phyloP scores from a whole-genome alignment of 805 yeast genomes.

The Sugiyamaella qingdaonensis region DNA sequence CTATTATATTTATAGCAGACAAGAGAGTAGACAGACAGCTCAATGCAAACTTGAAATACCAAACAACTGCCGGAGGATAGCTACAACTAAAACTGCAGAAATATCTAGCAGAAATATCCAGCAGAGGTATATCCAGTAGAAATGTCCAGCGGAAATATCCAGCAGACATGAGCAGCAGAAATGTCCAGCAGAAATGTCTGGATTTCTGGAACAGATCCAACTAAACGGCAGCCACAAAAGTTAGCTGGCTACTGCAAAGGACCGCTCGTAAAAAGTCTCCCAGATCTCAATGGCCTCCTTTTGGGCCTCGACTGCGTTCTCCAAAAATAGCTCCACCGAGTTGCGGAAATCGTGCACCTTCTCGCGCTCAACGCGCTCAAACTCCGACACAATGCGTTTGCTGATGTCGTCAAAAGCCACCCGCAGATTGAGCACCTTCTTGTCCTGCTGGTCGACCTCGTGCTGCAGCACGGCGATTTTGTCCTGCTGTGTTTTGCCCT shows the following conservation, averaged over 20 bases:
- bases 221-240: too few species aligned
- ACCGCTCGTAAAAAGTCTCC: slow-evolving; percentile 53
- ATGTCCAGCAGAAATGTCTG: too few species aligned
- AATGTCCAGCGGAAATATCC: too few species aligned
- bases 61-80: too few species aligned
- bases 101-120: too few species aligned
- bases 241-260: slow-evolving; percentile 7
- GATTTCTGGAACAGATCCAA: too few species aligned
- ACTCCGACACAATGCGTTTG: slow-evolving; percentile 61
- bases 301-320: slow-evolving; percentile 86
- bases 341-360: slow-evolving; percentile 81
- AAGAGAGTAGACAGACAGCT: too few species aligned
- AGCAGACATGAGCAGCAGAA: too few species aligned
- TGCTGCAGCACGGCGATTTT: slow-evolving; percentile 52
- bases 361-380: slow-evolving; percentile 65
- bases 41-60: too few species aligned
- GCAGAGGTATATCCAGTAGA: too few species aligned
- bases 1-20: too few species aligned
- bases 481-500: slow-evolving; percentile 56
- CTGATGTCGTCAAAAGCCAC: slow-evolving; percentile 61
- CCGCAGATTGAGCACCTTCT: slow-evolving; percentile 50
- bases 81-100: too few species aligned
- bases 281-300: slow-evolving; percentile 60
- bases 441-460: slow-evolving; percentile 56
- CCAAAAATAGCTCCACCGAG: slow-evolving; percentile 84